Percentiles rank a stretch among this genome's conserved stretches.
phyloP scores from a whole-genome alignment of 2,329 filamentous ascomycete species.

The Parastagonospora nodorum region DNA sequence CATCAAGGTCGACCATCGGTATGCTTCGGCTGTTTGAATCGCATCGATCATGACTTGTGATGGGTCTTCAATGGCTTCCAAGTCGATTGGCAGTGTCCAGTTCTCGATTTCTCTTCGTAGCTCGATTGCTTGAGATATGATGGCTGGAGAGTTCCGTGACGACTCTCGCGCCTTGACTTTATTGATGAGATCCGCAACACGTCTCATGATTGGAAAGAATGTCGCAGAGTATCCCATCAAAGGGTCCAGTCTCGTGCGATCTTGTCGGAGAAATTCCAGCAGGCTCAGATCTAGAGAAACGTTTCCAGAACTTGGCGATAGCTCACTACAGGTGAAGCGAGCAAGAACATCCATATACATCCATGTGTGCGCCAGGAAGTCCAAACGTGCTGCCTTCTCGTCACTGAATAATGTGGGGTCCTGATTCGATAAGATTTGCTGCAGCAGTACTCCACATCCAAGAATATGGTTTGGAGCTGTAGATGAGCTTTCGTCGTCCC shows the following conservation, averaged over 20 bases:
- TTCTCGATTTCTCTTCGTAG: conserved; percentile 64
- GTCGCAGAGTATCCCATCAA: conserved; percentile 70
- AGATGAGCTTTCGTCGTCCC: conserved; percentile 65
- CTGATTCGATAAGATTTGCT: conserved; percentile 59
- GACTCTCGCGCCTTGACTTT: conserved; percentile 56
- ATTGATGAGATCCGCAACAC: conserved; percentile 66
- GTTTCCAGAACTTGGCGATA: conserved; percentile 55
- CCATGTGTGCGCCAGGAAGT: conserved; percentile 71
- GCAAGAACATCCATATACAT: conserved; percentile 74
- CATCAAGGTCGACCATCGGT: conserved; percentile 67
- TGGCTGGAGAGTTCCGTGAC: conserved; percentile 60
- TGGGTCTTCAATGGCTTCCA: conserved; percentile 64
- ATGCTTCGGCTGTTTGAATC: conserved; percentile 69
- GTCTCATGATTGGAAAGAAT: conserved; percentile 69
- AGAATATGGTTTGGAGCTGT: conserved; percentile 69
- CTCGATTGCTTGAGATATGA: conserved; percentile 65
- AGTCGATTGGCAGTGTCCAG: conserved; percentile 62
- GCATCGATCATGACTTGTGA: conserved; percentile 65
- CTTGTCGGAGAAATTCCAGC: neutral
- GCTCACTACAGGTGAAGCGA: conserved; percentile 66
- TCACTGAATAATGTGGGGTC: conserved; percentile 41
- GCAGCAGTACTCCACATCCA: conserved; percentile 65
- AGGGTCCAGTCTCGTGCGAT: conserved; percentile 58
- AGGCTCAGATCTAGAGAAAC: conserved; percentile 7
- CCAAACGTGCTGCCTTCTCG: conserved; percentile 52